Evolutionary conservation across 768 basidiomycete genomes (phyloP).

Genomic region (Mycena sanguinolenta): DNA sequence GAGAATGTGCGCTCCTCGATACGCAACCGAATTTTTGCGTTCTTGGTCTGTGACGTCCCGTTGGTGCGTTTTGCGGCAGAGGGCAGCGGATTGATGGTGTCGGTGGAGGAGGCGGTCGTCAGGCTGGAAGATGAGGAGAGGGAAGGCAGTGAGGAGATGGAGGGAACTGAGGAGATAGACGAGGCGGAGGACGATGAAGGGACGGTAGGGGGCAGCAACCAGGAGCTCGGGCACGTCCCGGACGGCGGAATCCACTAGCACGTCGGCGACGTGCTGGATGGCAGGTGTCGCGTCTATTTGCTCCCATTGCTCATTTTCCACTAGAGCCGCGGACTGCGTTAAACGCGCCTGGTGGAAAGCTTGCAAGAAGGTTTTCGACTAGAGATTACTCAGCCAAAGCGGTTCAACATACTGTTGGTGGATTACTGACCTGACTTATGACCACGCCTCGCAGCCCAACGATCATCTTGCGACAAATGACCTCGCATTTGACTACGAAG

Average conservation of each 20-base stretch:
- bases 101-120: slow-evolving; percentile 31
- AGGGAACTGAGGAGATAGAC: slow-evolving; percentile 16
- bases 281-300: slow-evolving; percentile 77
- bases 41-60: slow-evolving; percentile 41
- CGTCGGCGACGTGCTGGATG: slow-evolving; percentile 79
- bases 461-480: slow-evolving; percentile 90
- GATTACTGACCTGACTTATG: slow-evolving; percentile 75
- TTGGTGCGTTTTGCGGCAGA: slow-evolving; percentile 34
- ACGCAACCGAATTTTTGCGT: slow-evolving; percentile 68
- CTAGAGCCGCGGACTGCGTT: slow-evolving; percentile 85
- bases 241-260: slow-evolving; percentile 86
- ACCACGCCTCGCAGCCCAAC: slow-evolving; percentile 90
- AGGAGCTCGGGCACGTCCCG: slow-evolving; percentile 81
- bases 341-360: slow-evolving; percentile 88
- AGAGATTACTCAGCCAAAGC: slow-evolving; percentile 25
- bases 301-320: slow-evolving; percentile 97
- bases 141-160: slow-evolving; percentile 8
- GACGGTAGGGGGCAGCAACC: slow-evolving; percentile 42
- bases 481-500: slow-evolving; percentile 91
- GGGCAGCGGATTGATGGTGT: slow-evolving; percentile 38
- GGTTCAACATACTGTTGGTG: slow-evolving; percentile 9
- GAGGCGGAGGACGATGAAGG: slow-evolving; percentile 35
- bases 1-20: slow-evolving; percentile 91
- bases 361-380: slow-evolving; percentile 92
- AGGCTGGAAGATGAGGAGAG: slow-evolving; percentile 24